Conservation (phyloP, 805 yeast species). For the Brettanomyces bruxellensis region DNA sequence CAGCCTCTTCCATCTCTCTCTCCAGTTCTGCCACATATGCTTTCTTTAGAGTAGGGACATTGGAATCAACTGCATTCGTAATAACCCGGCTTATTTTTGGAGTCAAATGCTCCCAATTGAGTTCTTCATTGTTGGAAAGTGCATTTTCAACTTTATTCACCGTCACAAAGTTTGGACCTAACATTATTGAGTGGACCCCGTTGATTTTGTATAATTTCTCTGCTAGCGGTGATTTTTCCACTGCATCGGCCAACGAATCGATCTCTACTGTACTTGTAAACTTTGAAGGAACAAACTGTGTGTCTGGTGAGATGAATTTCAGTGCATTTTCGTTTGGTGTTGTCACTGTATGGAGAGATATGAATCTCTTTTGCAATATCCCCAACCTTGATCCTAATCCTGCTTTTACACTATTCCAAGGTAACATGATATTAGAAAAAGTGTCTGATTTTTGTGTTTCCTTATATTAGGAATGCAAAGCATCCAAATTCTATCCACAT, state of each 20-base stretch:
- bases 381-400: too few species aligned
- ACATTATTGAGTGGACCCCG: slow-evolving; percentile 63
- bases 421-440: too few species aligned
- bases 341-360: slow-evolving; percentile 33
- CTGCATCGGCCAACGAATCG: slow-evolving; percentile 43
- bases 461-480: too few species aligned
- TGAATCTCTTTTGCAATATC: slow-evolving; percentile 5
- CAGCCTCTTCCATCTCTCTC: slow-evolving; percentile 20
- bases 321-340: slow-evolving; percentile 75
- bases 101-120: slow-evolving; percentile 22
- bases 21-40: slow-evolving; percentile 15
- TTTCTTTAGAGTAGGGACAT: slow-evolving; percentile 18
- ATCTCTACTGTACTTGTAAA: slow-evolving; percentile 39
- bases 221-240: slow-evolving; percentile 56
- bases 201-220: slow-evolving; percentile 46
- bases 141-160: slow-evolving; percentile 43
- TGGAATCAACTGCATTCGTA: slow-evolving; percentile 17
- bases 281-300: slow-evolving; percentile 35
- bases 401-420: too few species aligned
- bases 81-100: slow-evolving; percentile 20
- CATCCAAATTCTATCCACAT: too few species aligned
- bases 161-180: slow-evolving; percentile 67
- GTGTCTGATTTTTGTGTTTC: too few species aligned
- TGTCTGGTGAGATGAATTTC: slow-evolving; percentile 48
- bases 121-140: slow-evolving; percentile 24